Evolutionary conservation across 345 rosid genomes (phyloP).

Genomic region (Draba incana): DNA sequence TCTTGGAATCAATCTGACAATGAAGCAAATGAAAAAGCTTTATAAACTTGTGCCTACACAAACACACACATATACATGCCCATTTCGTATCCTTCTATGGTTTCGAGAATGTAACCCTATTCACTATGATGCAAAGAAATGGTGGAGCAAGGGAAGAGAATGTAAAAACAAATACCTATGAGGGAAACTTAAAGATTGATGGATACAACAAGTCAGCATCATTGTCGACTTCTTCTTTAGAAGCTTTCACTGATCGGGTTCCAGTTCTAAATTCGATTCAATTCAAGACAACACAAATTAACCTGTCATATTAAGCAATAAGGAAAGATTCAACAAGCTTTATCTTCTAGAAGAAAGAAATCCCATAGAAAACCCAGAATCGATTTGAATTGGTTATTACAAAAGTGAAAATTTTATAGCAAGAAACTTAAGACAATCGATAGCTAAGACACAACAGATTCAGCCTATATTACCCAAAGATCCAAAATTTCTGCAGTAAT

Average conservation of each 20-base stretch:
- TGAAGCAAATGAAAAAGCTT: conserved; percentile 23
- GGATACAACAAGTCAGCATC: conserved; percentile 43
- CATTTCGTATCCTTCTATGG: no score
- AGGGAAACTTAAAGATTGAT: conserved; percentile 37
- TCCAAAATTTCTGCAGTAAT: conserved; percentile 7
- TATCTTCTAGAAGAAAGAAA: background rate
- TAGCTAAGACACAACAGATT: background rate
- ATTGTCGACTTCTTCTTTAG: conserved; percentile 14
- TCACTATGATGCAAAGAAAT: no score
- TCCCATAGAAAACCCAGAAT: background rate
- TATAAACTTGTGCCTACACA: background rate
- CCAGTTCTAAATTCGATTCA: background rate
- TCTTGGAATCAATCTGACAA: conserved; percentile 15
- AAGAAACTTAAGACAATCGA: background rate
- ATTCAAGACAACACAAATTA: background rate
- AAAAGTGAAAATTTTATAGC: background rate
- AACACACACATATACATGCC: no score
- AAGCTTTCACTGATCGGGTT: conserved; percentile 32
- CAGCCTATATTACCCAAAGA: background rate
- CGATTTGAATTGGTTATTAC: background rate
- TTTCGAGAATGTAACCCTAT: no score
- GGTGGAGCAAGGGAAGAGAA: no score
- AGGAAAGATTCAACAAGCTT: conserved; percentile 1
- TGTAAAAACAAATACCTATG: conserved; percentile 26
- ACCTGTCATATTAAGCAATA: conserved; percentile 8